These are phyloP conservation scores for Elsinoe ampelina DNA, from an alignment of 2,329 filamentous ascomycete genomes.

Conservation along the genomic window DNA sequence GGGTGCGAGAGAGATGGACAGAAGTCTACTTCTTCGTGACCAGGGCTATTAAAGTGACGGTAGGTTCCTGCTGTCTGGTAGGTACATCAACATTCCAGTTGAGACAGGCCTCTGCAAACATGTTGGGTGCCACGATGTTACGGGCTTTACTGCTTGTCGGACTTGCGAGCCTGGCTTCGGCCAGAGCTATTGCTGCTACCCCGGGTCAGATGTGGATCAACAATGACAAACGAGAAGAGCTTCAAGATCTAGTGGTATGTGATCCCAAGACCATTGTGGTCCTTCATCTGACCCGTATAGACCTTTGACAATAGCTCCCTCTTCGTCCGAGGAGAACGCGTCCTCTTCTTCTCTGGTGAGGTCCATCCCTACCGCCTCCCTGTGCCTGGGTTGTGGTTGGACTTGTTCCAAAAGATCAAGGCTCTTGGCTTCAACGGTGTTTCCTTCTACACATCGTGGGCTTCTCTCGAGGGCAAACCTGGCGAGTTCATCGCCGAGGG, in stretches of 20 bases:
- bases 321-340: slow-evolving; percentile 58
- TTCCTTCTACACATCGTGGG: slow-evolving; percentile 74
- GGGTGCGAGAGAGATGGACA: background rate
- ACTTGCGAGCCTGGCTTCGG: slow-evolving; percentile 7
- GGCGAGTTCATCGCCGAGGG: slow-evolving; percentile 62
- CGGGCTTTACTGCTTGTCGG: background rate
- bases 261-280: too few relatives aligned
- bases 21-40: background rate
- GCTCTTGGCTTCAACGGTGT: slow-evolving; percentile 70
- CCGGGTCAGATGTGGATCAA: slow-evolving; percentile 7
- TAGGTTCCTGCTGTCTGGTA: background rate
- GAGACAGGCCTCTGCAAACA: background rate
- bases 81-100: background rate
- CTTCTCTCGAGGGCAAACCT: slow-evolving; percentile 61
- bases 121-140: slow-evolving; percentile 1
- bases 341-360: slow-evolving; percentile 65
- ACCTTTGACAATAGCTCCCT: slow-evolving; percentile 39
- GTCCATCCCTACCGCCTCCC: slow-evolving; percentile 61
- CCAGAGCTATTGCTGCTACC: slow-evolving; percentile 7
- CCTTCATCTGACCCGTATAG: background rate
- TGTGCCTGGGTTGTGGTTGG: slow-evolving; percentile 55
- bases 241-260: slow-evolving; percentile 12
- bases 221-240: slow-evolving; percentile 7
- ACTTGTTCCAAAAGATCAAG: slow-evolving; percentile 75
- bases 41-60: background rate